These are phyloP conservation scores for Amesomyces nigricolor DNA, from an alignment of 2,329 filamentous ascomycete genomes.

Conservation along the genomic window DNA sequence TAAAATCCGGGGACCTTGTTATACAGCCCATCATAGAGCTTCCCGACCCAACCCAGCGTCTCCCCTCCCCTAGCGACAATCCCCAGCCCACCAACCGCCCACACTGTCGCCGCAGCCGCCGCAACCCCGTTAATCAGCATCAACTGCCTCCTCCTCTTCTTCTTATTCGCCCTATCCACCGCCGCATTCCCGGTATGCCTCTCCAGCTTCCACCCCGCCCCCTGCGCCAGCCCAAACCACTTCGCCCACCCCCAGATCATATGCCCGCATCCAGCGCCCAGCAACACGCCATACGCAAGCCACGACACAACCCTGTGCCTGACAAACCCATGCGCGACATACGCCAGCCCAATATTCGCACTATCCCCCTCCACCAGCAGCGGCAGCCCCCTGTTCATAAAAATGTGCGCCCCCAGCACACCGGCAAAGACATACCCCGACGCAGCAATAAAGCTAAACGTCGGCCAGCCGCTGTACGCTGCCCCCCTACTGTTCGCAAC, in stretches of 20 bases:
- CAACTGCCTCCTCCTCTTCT: constrained; percentile 60
- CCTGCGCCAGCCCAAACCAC: constrained; percentile 65
- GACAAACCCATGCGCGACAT: constrained; percentile 79
- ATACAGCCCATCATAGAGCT: constrained; percentile 70
- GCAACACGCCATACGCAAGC: constrained; percentile 61
- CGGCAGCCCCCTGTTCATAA: constrained; percentile 71
- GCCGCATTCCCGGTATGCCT: constrained; percentile 34
- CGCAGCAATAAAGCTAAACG: constrained; percentile 61
- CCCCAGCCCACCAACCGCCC: constrained; percentile 76
- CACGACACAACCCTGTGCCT: constrained; percentile 62
- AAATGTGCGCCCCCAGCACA: constrained; percentile 64
- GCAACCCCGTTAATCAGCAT: constrained; percentile 64
- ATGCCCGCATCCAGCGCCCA: constrained; percentile 66
- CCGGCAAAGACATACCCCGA: constrained; percentile 67
- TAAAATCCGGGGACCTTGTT: constrained; percentile 27
- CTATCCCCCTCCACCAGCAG: constrained; percentile 74
- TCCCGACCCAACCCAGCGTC: constrained; percentile 72
- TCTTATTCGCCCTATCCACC: constrained; percentile 41
- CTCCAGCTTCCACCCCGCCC: constrained; percentile 43
- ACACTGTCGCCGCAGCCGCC: constrained; percentile 55
- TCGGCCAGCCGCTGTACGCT: constrained; percentile 56
- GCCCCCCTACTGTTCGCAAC: background rate
- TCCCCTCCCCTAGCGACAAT: constrained; percentile 67
- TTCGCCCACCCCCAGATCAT: constrained; percentile 80
- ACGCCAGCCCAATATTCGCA: constrained; percentile 78